phyloP scores from a whole-genome alignment of 306 rosid species.

The Prinsepia uniflora region DNA sequence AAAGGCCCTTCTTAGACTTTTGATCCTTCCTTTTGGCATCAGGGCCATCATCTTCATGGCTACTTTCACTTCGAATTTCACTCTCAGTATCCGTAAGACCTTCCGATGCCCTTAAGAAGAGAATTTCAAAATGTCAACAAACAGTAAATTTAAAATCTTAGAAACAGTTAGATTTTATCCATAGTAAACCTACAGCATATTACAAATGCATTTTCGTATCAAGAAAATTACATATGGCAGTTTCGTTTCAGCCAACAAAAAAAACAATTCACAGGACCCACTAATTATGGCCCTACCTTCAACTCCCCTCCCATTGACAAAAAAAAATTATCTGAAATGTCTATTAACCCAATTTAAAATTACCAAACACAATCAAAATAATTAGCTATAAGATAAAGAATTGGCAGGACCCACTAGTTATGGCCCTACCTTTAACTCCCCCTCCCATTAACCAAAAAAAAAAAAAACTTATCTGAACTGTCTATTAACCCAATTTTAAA shows the following conservation, averaged over 20 bases:
- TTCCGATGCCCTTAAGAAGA: constrained; percentile 47
- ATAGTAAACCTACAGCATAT: background rate
- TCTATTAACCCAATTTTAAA: too few relatives aligned
- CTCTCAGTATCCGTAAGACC: constrained; percentile 57
- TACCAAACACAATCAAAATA: background rate
- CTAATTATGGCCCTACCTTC: background rate
- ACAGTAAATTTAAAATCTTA: background rate
- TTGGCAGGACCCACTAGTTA: background rate
- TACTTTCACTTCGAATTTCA: constrained; percentile 44
- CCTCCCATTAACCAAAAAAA: background rate
- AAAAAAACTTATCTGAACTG: background rate
- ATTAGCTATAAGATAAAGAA: background rate
- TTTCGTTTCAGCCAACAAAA: background rate
- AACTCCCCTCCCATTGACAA: background rate
- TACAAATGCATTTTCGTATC: background rate
- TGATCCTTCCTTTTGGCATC: constrained; percentile 38
- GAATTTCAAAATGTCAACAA: constrained; percentile 5
- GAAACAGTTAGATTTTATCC: background rate
- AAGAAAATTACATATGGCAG: background rate
- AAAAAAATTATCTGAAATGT: background rate
- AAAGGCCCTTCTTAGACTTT: constrained; percentile 40
- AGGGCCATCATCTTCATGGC: constrained; percentile 41
- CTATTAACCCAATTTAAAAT: too few relatives aligned
- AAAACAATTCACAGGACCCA: background rate
- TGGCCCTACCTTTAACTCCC: background rate